A percentile compares a stretch with the other conserved stretches of the same genome.
These are phyloP conservation scores for Epichloe brachyelytri DNA, from an alignment of 2,329 filamentous ascomycete genomes.

Conservation along the genomic window DNA sequence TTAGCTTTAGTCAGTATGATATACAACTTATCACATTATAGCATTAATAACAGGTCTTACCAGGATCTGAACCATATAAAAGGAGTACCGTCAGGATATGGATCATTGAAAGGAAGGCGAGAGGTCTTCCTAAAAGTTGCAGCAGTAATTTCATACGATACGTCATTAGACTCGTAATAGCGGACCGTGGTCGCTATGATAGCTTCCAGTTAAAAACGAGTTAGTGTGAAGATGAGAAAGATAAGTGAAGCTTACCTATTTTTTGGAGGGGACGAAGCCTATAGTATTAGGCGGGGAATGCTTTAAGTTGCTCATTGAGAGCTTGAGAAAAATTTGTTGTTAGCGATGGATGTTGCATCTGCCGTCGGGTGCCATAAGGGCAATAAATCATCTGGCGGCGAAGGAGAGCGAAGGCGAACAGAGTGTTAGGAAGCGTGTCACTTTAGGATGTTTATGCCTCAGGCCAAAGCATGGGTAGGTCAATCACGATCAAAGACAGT, in stretches of 20 bases:
- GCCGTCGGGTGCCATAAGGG: no score
- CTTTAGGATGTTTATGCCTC: no score
- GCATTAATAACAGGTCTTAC: background rate
- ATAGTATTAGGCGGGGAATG: no score
- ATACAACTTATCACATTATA: background rate
- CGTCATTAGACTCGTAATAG: background rate
- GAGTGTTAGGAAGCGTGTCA: no score
- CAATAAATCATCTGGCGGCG: no score
- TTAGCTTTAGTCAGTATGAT: background rate
- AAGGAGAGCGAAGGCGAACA: no score
- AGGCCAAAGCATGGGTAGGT: no score
- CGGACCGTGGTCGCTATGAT: background rate
- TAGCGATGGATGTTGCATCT: no score
- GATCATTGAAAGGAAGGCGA: background rate
- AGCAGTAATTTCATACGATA: background rate
- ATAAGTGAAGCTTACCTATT: background rate
- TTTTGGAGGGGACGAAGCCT: no score
- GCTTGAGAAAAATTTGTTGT: no score
- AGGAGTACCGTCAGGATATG: background rate
- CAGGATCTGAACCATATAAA: background rate
- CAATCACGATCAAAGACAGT: no score
- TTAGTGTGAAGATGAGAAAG: background rate
- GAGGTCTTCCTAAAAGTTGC: background rate
- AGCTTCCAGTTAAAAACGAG: background rate
- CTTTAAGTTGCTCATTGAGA: no score